These are phyloP conservation scores for Cryptococcus sp. DNA, from an alignment of 1,284 basidiomycete genomes.

Conservation along the genomic window DNA sequence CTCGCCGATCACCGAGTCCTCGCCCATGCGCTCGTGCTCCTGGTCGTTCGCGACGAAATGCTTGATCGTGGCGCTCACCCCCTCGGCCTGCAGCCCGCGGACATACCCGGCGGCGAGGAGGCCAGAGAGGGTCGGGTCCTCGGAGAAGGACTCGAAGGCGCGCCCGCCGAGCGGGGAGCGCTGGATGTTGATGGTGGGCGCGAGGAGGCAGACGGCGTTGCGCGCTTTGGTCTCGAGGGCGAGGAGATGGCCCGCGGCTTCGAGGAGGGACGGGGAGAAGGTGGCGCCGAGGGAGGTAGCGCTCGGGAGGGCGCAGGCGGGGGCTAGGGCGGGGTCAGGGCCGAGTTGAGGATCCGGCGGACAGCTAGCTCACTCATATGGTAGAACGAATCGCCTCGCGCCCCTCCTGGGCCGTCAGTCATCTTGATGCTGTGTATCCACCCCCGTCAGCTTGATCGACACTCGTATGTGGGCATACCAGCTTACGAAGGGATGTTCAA, in stretches of 20 bases:
- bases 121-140: conserved; percentile 72
- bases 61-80: conserved; percentile 58
- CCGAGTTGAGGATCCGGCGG: not conserved
- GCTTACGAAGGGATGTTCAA: conserved; percentile 36
- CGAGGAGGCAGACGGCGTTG: conserved; percentile 63
- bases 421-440: conserved; percentile 30
- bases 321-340: conserved; percentile 16
- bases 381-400: conserved; percentile 34
- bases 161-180: conserved; percentile 71
- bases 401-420: conserved; percentile 39
- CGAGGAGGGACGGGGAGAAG: conserved; percentile 58
- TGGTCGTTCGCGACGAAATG: conserved; percentile 49
- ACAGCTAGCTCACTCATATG: conserved; percentile 26
- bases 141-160: conserved; percentile 61
- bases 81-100: conserved; percentile 65
- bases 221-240: conserved; percentile 69
- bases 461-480: not conserved
- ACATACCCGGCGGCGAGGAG: conserved; percentile 67
- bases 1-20: conserved; percentile 29
- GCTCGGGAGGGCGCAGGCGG: conserved; percentile 65
- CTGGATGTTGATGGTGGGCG: conserved; percentile 77
- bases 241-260: conserved; percentile 59
- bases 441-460: not conserved
- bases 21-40: conserved; percentile 41
- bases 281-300: conserved; percentile 53